Evolutionary conservation across 352 stramenopile species (phyloP), one percentile per base, ranked within the genome.

Genomic region (Pilasporangium apinafurcum): DNA sequence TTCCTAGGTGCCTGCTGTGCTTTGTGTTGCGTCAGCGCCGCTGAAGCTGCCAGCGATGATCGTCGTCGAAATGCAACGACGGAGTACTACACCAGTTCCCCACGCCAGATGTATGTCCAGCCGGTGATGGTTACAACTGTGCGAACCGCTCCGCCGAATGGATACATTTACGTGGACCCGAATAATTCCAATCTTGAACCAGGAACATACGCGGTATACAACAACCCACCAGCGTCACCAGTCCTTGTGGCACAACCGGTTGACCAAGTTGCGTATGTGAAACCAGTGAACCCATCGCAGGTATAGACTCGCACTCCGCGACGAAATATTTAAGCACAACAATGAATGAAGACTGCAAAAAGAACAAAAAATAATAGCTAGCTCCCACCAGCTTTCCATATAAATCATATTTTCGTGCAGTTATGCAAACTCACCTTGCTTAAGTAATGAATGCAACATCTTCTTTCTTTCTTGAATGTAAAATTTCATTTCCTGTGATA

Each of bases 71-170:
- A 20, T 8, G 29, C n/a, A n/a, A n/a, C n/a, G n/a, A n/a, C n/a
- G 21, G 39, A 56, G 1, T 41, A 18, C 17, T 28, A 25, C 31
- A 5, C 40, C 21, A 10, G 52, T 12, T 44, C 36, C 5, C 59
- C 45, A 14, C 47, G 37, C 28, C 51, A 59, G 17, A 50, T 71
- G 27, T 70, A 70, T 27, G 62, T 73, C 27, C 55, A 70, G 27
- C 62, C 62, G 5, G 62, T 73, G 2, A 46, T 57, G 16, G 59
- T 73, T 24, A 50, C 32, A 4, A 25, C 38, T 10, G 33, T 26
- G 0, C 48, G 39, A 4, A 28, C 45, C 39, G 22, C 44, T 12
- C 39, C 36, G 10, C 20, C 39, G 26, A 56, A 56, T 26, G 40
- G 33, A 9, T 44, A 44, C 22, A 46, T 46, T 34, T 56, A 55